Conservation (phyloP, 352 stramenopile genomes). For the Phytophthora syringae region DNA sequence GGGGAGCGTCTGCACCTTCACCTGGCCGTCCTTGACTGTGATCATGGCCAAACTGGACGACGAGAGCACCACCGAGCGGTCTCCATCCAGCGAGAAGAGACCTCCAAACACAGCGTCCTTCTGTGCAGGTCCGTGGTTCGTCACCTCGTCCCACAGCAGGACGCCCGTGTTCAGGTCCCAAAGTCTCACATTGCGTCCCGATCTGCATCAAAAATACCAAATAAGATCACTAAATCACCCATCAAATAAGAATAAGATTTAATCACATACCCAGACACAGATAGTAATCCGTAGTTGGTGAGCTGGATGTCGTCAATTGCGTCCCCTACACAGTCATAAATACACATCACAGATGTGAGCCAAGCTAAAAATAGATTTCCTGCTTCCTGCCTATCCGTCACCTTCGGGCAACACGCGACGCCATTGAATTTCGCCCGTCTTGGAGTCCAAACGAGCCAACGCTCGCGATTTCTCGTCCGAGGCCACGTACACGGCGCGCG, state of each 20-base stretch:
- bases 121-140: slow-evolving; percentile 22
- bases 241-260: slow-evolving; percentile 25
- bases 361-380: neutral
- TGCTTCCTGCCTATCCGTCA: slow-evolving; percentile 1
- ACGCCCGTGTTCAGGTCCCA: slow-evolving; percentile 70
- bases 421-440: slow-evolving; percentile 79
- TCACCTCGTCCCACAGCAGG: slow-evolving; percentile 75
- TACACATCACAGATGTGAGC: neutral
- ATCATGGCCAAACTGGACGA: slow-evolving; percentile 55
- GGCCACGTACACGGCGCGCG: slow-evolving; percentile 71
- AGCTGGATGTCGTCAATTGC: slow-evolving; percentile 72
- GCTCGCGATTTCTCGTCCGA: slow-evolving; percentile 67
- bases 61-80: slow-evolving; percentile 60
- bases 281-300: slow-evolving; percentile 71
- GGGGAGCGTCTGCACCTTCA: slow-evolving; percentile 51
- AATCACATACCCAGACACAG: slow-evolving; percentile 67
- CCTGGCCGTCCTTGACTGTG: slow-evolving; percentile 60
- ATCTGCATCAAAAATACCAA: slow-evolving; percentile 29
- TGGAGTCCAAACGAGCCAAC: slow-evolving; percentile 69
- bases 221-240: slow-evolving; percentile 7
- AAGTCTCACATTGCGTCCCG: slow-evolving; percentile 64
- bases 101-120: slow-evolving; percentile 41
- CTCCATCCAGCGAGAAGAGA: slow-evolving; percentile 52
- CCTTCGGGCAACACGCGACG: slow-evolving; percentile 66
- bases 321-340: slow-evolving; percentile 49